Percentiles rank a stretch among this genome's conserved stretches.
These are phyloP conservation scores for Psilocybe tampanensis DNA, from an alignment of 768 basidiomycete genomes.

Conservation along the genomic window DNA sequence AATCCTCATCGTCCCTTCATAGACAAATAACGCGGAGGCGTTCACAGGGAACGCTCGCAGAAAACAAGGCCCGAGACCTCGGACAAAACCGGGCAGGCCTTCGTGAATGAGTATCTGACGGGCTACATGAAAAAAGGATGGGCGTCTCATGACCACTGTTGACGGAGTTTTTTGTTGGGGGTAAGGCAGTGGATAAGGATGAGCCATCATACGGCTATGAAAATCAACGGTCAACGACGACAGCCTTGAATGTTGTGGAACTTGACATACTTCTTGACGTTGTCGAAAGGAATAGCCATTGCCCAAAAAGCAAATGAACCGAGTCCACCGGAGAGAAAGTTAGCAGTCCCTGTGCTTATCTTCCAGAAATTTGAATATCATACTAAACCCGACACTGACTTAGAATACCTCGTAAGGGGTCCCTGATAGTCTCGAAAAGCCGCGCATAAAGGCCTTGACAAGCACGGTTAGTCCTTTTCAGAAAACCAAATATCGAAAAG, in stretches of 20 bases:
- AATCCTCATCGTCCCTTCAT: conserved; percentile 69
- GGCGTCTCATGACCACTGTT: conserved; percentile 29
- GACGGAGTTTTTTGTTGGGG: conserved; percentile 30
- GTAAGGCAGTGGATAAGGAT: conserved; percentile 49
- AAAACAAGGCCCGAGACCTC: conserved; percentile 69
- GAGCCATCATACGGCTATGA: conserved; percentile 65
- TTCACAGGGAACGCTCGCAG: conserved; percentile 80
- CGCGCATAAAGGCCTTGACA: conserved; percentile 58
- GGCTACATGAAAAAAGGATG: conserved; percentile 53
- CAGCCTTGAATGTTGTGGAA: conserved; percentile 2
- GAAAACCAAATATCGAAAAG: conserved; percentile 5
- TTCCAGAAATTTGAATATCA: conserved; percentile 24
- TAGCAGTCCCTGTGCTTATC: conserved; percentile 63
- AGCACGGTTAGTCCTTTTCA: conserved; percentile 15
- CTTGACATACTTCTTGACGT: conserved; percentile 72
- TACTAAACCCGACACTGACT: conserved; percentile 2
- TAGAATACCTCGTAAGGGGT: conserved; percentile 60
- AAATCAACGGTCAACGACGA: conserved; percentile 4
- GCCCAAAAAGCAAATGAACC: conserved; percentile 67
- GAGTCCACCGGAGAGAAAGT: conserved; percentile 67
- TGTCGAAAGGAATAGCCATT: conserved; percentile 75
- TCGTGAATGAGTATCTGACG: conserved; percentile 54
- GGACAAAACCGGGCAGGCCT: conserved; percentile 59
- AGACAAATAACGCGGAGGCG: conserved; percentile 78
- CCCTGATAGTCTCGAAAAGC: conserved; percentile 54